Evolutionary conservation across 1,284 basidiomycete genomes (phyloP).

Genomic region (Irpex rosettiformis): DNA sequence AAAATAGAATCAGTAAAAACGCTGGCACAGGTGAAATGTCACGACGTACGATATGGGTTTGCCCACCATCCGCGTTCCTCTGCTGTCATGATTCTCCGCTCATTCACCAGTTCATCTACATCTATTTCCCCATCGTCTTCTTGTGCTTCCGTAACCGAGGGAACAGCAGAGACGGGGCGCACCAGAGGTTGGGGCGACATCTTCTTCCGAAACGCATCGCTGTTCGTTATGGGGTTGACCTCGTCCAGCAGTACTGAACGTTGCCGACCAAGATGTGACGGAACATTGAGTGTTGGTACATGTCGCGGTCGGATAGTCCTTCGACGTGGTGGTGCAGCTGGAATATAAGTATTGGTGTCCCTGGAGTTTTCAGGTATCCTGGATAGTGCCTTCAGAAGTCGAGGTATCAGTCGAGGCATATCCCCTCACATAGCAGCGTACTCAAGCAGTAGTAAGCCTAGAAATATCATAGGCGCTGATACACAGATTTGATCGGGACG

Average conservation of each 20-base stretch:
- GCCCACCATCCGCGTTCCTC: constrained; percentile 66
- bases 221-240: constrained; percentile 48
- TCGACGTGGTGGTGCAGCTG: constrained; percentile 6
- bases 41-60: constrained; percentile 64
- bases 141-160: constrained; percentile 17
- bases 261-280: constrained; percentile 37
- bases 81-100: constrained; percentile 53
- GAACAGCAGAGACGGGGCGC: constrained; percentile 15
- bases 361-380: constrained; percentile 19
- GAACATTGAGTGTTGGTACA: constrained; percentile 26
- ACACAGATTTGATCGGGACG: too few species aligned
- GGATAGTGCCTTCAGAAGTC: constrained; percentile 41
- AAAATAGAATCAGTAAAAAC: neutral
- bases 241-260: constrained; percentile 56
- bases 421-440: neutral
- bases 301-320: constrained; percentile 24
- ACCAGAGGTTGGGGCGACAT: constrained; percentile 54
- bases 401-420: constrained; percentile 68
- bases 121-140: constrained; percentile 27
- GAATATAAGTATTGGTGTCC: neutral
- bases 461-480: too few species aligned
- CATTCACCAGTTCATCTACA: neutral
- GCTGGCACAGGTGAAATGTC: neutral
- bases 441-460: too few species aligned
- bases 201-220: constrained; percentile 44